These are phyloP conservation scores for Phytophthora cryptogea DNA, from an alignment of 352 stramenopile species.

Conservation along the genomic window DNA sequence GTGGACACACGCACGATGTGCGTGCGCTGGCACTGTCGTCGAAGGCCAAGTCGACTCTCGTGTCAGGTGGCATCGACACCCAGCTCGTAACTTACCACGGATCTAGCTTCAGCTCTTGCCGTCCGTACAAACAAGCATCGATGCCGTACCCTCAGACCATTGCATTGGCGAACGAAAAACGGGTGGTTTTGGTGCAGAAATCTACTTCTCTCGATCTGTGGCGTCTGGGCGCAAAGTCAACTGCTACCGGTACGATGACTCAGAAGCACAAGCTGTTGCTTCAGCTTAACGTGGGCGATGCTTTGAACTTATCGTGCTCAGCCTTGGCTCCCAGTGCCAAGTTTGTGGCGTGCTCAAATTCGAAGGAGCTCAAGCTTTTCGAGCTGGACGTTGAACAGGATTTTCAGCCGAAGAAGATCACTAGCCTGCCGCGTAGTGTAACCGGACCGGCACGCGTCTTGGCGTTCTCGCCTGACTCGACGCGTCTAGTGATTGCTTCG, in stretches of 20 bases:
- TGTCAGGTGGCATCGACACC: slow-evolving; percentile 94
- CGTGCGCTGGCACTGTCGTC: slow-evolving; percentile 80
- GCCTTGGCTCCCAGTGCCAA: slow-evolving; percentile 81
- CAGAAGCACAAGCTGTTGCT: slow-evolving; percentile 73
- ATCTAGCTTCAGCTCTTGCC: slow-evolving; percentile 79
- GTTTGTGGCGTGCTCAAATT: slow-evolving; percentile 88
- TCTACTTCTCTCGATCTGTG: slow-evolving; percentile 76
- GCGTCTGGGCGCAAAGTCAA: slow-evolving; percentile 46
- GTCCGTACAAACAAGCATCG: slow-evolving; percentile 90
- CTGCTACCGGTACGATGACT: slow-evolving; percentile 37
- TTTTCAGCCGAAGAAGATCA: slow-evolving; percentile 64
- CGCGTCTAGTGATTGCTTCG: slow-evolving; percentile 69
- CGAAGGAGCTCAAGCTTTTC: slow-evolving; percentile 90
- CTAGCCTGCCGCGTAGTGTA: slow-evolving; percentile 37
- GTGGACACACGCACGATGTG: slow-evolving; percentile 91
- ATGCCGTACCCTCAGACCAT: slow-evolving; percentile 82
- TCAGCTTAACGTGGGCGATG: slow-evolving; percentile 77
- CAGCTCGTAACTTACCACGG: slow-evolving; percentile 92
- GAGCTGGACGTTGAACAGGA: slow-evolving; percentile 50
- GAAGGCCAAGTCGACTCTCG: slow-evolving; percentile 61
- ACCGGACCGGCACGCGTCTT: slow-evolving; percentile 63
- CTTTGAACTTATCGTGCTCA: slow-evolving; percentile 85
- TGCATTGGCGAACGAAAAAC: slow-evolving; percentile 65
- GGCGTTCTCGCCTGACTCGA: slow-evolving; percentile 81
- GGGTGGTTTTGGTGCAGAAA: slow-evolving; percentile 78